These are phyloP conservation scores for Trypethelium eluteriae DNA, from an alignment of 495 filamentous ascomycete genomes.

Conservation along the genomic window DNA sequence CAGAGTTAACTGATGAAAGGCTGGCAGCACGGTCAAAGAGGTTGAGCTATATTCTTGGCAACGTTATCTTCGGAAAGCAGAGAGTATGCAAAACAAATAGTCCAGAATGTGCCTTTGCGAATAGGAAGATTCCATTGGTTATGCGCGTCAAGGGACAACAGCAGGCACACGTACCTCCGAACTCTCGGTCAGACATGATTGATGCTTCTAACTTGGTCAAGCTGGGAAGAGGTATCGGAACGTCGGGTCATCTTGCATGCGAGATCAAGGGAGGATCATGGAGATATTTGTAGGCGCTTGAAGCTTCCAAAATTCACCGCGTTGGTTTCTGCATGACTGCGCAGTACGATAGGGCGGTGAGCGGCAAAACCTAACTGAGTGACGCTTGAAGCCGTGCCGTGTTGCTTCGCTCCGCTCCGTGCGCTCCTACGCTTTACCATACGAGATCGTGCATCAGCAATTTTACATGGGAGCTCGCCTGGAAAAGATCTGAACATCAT, in stretches of 20 bases:
- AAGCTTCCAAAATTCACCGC: not conserved
- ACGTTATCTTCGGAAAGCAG: not conserved
- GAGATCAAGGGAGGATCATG: not conserved
- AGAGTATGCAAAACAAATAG: not conserved
- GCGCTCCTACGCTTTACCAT: slow-evolving; percentile 15
- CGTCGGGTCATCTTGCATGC: not conserved
- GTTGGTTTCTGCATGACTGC: not conserved
- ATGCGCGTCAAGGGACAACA: not conserved
- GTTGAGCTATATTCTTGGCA: not conserved
- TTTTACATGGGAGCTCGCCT: too few species aligned
- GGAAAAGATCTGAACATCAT: too few species aligned
- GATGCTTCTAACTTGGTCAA: not conserved
- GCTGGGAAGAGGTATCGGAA: not conserved
- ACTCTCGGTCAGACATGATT: slow-evolving; percentile 86
- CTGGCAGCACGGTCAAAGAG: not conserved
- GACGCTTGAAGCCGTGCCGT: slow-evolving; percentile 12
- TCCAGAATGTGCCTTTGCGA: not conserved
- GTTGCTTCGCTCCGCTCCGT: slow-evolving; percentile 24
- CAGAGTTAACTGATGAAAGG: not conserved
- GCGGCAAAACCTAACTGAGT: not conserved
- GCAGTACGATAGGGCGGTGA: not conserved
- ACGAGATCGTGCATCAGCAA: too few species aligned
- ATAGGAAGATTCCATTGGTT: not conserved
- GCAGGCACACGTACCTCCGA: slow-evolving; percentile 40
- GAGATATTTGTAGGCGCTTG: slow-evolving; percentile 8